Evolutionary conservation across 2,329 filamentous ascomycete genomes (phyloP).

Genomic region (Lasiodiplodia sp.): DNA sequence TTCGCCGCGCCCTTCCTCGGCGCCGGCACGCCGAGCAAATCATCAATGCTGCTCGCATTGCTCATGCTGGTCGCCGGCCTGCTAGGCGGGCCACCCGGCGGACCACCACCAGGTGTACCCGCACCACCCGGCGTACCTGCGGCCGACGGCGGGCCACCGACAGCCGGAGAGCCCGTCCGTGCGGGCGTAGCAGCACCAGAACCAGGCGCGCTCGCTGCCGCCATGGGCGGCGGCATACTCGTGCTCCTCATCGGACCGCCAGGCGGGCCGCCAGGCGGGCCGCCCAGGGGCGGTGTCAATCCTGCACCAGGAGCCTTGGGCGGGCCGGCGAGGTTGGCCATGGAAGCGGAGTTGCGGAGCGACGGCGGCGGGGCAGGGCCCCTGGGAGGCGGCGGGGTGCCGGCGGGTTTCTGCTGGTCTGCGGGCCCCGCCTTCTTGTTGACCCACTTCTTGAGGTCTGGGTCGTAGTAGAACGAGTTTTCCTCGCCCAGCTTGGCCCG

Average conservation of each 20-base stretch:
- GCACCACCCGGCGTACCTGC: background rate
- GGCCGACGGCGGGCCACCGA: constrained; percentile 30
- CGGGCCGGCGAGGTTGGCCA: constrained; percentile 50
- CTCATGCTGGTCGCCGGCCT: constrained; percentile 80
- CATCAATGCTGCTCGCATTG: constrained; percentile 93
- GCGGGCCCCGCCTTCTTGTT: constrained; percentile 85
- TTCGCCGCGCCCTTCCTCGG: constrained; percentile 71
- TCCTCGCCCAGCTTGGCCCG: constrained; percentile 93
- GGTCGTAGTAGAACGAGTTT: constrained; percentile 91
- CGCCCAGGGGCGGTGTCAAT: too few species aligned
- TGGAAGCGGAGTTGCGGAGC: constrained; percentile 58
- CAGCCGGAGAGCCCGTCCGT: constrained; percentile 43
- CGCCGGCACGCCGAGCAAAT: constrained; percentile 78
- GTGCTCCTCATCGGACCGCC: constrained; percentile 35
- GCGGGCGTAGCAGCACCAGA: constrained; percentile 45
- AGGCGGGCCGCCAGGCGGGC: background rate
- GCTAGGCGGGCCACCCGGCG: constrained; percentile 43
- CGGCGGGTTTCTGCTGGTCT: constrained; percentile 63
- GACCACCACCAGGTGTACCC: constrained; percentile 22
- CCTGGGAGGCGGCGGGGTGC: constrained; percentile 79
- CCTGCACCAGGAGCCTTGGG: constrained; percentile 20
- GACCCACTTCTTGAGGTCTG: constrained; percentile 96
- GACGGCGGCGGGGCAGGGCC: constrained; percentile 45
- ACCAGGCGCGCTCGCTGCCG: constrained; percentile 32
- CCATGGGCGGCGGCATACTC: constrained; percentile 47